phyloP scores from a whole-genome alignment of 371 early-diverging fungal genomes.

The Mortierella sp. region DNA sequence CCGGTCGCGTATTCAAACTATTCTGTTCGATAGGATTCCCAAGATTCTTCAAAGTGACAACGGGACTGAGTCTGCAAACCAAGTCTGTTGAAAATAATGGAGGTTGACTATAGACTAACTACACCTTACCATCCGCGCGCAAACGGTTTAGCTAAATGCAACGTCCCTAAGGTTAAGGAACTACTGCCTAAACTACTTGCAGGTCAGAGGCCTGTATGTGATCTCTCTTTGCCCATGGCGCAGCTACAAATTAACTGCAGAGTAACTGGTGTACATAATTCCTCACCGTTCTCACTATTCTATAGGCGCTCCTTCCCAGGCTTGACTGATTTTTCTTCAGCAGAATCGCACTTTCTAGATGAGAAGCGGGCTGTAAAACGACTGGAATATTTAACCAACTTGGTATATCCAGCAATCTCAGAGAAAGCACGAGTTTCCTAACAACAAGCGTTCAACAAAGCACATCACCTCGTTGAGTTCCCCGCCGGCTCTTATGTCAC shows the following conservation, averaged over 20 bases:
- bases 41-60: constrained; percentile 33
- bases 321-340: not conserved
- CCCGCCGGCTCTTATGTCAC: constrained; percentile 15
- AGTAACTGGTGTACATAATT: constrained; percentile 1
- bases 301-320: constrained; percentile 11
- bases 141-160: constrained; percentile 2
- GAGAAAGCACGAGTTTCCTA: constrained; percentile 4
- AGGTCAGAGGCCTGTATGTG: not conserved
- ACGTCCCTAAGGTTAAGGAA: no score
- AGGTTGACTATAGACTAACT: constrained; percentile 11
- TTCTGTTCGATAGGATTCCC: constrained; percentile 27
- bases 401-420: constrained; percentile 43
- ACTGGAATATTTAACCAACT: constrained; percentile 14
- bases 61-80: constrained; percentile 19
- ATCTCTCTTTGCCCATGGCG: not conserved
- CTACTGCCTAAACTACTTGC: no score
- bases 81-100: not conserved
- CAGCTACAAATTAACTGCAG: constrained; percentile 9
- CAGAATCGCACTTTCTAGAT: constrained; percentile 9
- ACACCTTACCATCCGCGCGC: constrained; percentile 37
- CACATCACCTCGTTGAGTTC: not conserved
- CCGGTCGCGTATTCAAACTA: constrained; percentile 4
- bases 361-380: constrained; percentile 19
- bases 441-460: not conserved
- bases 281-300: constrained; percentile 34